Percentiles rank a stretch among this genome's conserved stretches.
These are phyloP conservation scores for Cryptococcus deneoformans DNA, from an alignment of 1,284 basidiomycete species.

Conservation along the genomic window DNA sequence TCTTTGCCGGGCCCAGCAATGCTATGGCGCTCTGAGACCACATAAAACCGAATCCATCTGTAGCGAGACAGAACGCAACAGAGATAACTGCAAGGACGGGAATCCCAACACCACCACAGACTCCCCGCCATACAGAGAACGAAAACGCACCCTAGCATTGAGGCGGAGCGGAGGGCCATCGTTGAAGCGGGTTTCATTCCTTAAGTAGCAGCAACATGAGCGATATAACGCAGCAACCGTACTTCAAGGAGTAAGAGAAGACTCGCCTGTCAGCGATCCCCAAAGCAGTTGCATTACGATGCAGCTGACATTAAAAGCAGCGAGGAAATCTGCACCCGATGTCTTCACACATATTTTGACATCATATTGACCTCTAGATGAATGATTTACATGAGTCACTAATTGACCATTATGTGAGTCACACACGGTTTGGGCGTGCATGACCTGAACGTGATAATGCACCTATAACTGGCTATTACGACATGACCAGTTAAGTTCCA, in stretches of 20 bases:
- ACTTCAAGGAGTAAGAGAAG: not conserved
- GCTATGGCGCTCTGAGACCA: conserved; percentile 22
- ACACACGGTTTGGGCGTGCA: too few relatives aligned
- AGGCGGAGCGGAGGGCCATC: conserved; percentile 17
- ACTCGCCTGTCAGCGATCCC: conserved; percentile 21
- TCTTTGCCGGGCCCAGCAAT: conserved; percentile 23
- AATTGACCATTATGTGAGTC: too few relatives aligned
- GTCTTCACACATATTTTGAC: too few relatives aligned
- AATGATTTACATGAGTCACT: too few relatives aligned
- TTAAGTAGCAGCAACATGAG: not conserved
- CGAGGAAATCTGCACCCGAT: conserved; percentile 17
- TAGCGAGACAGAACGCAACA: conserved; percentile 16
- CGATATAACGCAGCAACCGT: not conserved
- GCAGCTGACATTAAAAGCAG: conserved; percentile 25
- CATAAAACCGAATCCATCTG: conserved; percentile 25
- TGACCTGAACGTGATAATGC: too few relatives aligned
- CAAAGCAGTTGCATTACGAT: conserved; percentile 21
- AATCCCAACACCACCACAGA: conserved; percentile 15
- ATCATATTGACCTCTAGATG: too few relatives aligned
- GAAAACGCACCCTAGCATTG: conserved; percentile 6
- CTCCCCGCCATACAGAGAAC: conserved; percentile 14
- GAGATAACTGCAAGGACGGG: conserved; percentile 20
- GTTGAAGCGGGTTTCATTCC: conserved; percentile 15
- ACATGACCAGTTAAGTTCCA: too few relatives aligned
- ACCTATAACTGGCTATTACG: too few relatives aligned